Conservation (phyloP, 345 rosid genomes). For the Citrus inodora region DNA sequence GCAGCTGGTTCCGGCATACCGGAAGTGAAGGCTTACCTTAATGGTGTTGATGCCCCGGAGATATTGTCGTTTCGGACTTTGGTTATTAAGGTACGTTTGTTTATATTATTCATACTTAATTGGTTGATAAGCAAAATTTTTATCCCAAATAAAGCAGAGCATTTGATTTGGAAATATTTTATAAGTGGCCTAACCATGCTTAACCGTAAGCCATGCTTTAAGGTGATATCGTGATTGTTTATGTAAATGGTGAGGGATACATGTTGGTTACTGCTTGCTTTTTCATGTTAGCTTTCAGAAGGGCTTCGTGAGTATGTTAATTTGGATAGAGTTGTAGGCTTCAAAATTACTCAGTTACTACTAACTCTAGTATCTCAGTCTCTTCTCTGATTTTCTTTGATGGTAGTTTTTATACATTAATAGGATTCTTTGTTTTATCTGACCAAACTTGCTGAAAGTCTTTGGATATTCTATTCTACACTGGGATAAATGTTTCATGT, state of each 20-base stretch:
- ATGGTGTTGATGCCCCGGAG: conserved; percentile 91
- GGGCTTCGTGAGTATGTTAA: not conserved
- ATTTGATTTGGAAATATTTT: not conserved
- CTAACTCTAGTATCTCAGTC: not conserved
- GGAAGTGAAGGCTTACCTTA: conserved; percentile 91
- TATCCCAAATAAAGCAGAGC: not conserved
- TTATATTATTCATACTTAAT: too few species aligned
- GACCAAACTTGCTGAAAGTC: not conserved
- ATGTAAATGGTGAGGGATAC: not conserved
- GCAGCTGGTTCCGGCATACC: conserved; percentile 97
- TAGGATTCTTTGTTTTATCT: not conserved
- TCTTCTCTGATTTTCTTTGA: not conserved
- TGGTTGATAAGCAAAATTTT: too few species aligned
- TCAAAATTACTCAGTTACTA: not conserved
- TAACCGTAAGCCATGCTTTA: not conserved
- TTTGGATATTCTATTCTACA: not conserved
- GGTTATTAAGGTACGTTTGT: conserved; percentile 55
- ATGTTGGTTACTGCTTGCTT: not conserved
- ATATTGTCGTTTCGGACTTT: conserved; percentile 68
- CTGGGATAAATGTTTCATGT: too few species aligned
- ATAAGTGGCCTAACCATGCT: not conserved
- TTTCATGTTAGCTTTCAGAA: not conserved
- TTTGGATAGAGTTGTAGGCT: not conserved
- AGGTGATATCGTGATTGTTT: not conserved
- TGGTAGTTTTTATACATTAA: not conserved